A percentile compares a stretch with the other conserved stretches of the same genome.
These are phyloP conservation scores for Gelatoporia subvermispora DNA, from an alignment of 768 basidiomycete genomes.

Conservation along the genomic window DNA sequence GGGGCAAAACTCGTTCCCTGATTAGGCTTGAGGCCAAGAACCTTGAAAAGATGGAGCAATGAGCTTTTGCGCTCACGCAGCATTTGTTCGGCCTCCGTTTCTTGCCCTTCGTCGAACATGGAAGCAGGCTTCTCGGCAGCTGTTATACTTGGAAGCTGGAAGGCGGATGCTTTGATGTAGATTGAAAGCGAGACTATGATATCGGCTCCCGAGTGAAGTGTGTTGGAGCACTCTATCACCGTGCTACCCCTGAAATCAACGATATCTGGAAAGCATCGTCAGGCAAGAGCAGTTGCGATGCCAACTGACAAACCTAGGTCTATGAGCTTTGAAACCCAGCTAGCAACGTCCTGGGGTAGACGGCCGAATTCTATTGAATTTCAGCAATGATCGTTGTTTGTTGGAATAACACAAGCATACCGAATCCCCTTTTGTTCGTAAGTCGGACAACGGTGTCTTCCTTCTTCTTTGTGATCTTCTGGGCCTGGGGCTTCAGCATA, in stretches of 20 bases:
- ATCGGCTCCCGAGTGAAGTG: constrained; percentile 67
- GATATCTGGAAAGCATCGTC: constrained; percentile 37
- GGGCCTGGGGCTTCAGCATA: constrained; percentile 58
- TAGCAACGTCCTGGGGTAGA: constrained; percentile 61
- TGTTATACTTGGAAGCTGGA: constrained; percentile 41
- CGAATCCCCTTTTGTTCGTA: constrained; percentile 59
- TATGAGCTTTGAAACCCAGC: constrained; percentile 70
- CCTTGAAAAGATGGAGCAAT: constrained; percentile 67
- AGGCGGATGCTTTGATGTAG: constrained; percentile 66
- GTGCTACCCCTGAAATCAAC: constrained; percentile 63
- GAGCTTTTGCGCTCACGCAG: constrained; percentile 78
- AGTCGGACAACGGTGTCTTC: constrained; percentile 67
- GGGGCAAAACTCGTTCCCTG: constrained; percentile 17
- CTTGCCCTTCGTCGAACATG: constrained; percentile 72
- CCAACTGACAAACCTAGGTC: constrained; percentile 49
- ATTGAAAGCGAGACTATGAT: constrained; percentile 74
- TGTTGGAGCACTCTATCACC: constrained; percentile 74
- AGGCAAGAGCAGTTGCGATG: not conserved
- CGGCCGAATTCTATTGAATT: constrained; percentile 64
- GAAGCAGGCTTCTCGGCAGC: constrained; percentile 28
- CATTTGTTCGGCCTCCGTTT: constrained; percentile 73
- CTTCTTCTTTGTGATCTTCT: constrained; percentile 46
- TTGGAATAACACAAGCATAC: constrained; percentile 29
- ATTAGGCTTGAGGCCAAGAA: constrained; percentile 61
- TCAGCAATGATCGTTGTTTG: not conserved